A percentile compares a stretch with the other conserved stretches of the same genome.
These are phyloP conservation scores for Rhodotorula sp. DNA, from an alignment of 1,284 basidiomycete species.

Conservation along the genomic window DNA sequence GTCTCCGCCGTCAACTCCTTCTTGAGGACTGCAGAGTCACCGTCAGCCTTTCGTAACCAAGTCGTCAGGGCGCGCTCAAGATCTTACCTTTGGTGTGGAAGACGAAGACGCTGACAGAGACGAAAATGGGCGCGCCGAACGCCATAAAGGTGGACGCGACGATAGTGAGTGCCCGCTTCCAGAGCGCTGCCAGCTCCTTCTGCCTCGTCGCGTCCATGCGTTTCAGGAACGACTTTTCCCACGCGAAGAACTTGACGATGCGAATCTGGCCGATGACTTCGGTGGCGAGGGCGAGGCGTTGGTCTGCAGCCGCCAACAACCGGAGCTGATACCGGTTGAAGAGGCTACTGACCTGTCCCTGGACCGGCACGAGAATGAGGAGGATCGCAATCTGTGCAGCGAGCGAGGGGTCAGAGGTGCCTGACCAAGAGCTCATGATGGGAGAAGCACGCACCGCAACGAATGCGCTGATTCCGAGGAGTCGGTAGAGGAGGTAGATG, in stretches of 20 bases:
- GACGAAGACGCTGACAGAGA: conserved; percentile 39
- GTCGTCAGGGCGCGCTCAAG: no score
- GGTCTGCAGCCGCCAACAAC: conserved; percentile 56
- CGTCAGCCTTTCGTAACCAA: background rate
- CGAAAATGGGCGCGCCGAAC: conserved; percentile 44
- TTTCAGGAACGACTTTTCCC: conserved; percentile 54
- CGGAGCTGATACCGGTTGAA: conserved; percentile 53
- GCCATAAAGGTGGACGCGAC: conserved; percentile 48
- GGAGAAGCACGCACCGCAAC: conserved; percentile 45
- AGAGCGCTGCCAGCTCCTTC: conserved; percentile 53
- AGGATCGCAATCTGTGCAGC: conserved; percentile 46
- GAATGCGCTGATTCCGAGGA: conserved; percentile 53
- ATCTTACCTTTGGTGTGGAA: conserved; percentile 49
- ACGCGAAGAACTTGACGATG: conserved; percentile 48
- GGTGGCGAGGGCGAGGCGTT: conserved; percentile 55
- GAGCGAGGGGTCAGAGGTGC: background rate
- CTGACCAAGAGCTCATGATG: conserved; percentile 37
- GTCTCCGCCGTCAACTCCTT: conserved; percentile 50
- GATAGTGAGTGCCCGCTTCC: conserved; percentile 50
- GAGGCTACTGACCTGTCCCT: conserved; percentile 50
- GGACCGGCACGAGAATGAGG: conserved; percentile 51
- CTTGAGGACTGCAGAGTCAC: conserved; percentile 43
- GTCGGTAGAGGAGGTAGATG: conserved; percentile 52
- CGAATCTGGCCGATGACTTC: conserved; percentile 58
- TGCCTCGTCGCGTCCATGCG: conserved; percentile 53